Base-by-base conservation (phyloP, 352 stramenopile species). In the Phytophthora pistaciae region DNA sequence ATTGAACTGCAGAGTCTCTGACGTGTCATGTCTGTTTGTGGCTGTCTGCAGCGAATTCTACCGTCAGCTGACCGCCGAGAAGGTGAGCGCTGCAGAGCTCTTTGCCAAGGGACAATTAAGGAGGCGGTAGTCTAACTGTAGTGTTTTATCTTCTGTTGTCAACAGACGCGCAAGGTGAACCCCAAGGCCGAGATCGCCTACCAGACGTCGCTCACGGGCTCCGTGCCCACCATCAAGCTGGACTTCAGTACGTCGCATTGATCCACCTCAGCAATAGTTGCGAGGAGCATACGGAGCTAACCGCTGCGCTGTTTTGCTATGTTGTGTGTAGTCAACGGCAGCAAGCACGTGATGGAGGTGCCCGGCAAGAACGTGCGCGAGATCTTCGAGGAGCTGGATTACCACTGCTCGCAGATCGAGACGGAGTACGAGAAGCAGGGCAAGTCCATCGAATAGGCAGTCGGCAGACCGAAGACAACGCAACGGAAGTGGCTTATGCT, bases 301-400 rank as follows among this genome's bases (percentile, higher is more conserved):
- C 11, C 18, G 18, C 7, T 64, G 16, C 6, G 27, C 25, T 44
- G 20, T 18, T 25, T n/a, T 58, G 2, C 42, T 11, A 10, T 21
- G 20, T 14, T 61, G 1, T 55, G 20, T 76, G 52, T 59, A 96
- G 89, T 96, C 68, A 91, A 95, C 72, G 87, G 88, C 62, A 88
- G 74, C 44, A 92, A 93, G 75, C 74, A 94, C 58, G 68, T 74
- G 52, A 74, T 95, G 44, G 82, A 91, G 54, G 87, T 94, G 14
- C 80, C 85, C 20, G 68, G 70, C 78, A 92, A 91, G 75, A 89
- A 91, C 49, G 85, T 96, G 49, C 80, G 84, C 67, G 89, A 93
- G 36, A 96, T 96, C 72, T 94, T 94, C 60, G 88, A 95, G 25
- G 84, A 95, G 25, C 72, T 96, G 54, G 89, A 96, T 70, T 91